Percentiles rank a stretch among this genome's conserved stretches.
phyloP scores from a whole-genome alignment of 2,329 filamentous ascomycete species.

The Xylariomycetidae sp. region DNA sequence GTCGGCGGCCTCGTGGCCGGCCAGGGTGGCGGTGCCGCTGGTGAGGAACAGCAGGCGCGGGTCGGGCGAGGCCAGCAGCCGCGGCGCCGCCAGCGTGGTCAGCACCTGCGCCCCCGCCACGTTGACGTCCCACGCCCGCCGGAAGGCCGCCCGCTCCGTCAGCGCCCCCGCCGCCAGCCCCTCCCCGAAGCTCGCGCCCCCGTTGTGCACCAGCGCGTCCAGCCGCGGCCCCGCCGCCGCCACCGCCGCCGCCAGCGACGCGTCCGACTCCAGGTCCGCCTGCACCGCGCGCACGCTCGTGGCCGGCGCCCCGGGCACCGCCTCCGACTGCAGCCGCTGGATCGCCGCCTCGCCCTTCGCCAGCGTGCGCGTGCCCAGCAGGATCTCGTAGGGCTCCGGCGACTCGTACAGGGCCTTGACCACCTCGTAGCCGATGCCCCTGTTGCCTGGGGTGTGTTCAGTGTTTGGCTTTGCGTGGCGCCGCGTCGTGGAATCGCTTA shows the following conservation, averaged over 20 bases:
- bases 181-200: constrained; percentile 33
- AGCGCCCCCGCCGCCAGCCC: constrained; percentile 20
- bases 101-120: constrained; percentile 33
- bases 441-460: constrained; percentile 12
- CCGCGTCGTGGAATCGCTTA: constrained; percentile 5
- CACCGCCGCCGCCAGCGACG: constrained; percentile 36
- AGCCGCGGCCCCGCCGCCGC: constrained; percentile 33
- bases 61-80: constrained; percentile 36
- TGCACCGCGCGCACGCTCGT: constrained; percentile 35
- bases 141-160: constrained; percentile 32
- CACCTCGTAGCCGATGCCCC: constrained; percentile 13
- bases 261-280: constrained; percentile 41
- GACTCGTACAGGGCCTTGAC: constrained; percentile 17
- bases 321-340: constrained; percentile 27
- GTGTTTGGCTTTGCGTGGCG: neutral
- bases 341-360: constrained; percentile 41
- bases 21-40: constrained; percentile 32
- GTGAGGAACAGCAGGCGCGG: constrained; percentile 43
- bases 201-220: constrained; percentile 45
- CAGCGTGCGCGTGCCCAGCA: constrained; percentile 41
- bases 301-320: constrained; percentile 21
- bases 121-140: constrained; percentile 36
- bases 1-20: constrained; percentile 21
- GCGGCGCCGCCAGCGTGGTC: constrained; percentile 30
- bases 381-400: constrained; percentile 35